Base-by-base conservation (phyloP, 2,329 filamentous ascomycete genomes). In the Cryphonectria radicalis region DNA sequence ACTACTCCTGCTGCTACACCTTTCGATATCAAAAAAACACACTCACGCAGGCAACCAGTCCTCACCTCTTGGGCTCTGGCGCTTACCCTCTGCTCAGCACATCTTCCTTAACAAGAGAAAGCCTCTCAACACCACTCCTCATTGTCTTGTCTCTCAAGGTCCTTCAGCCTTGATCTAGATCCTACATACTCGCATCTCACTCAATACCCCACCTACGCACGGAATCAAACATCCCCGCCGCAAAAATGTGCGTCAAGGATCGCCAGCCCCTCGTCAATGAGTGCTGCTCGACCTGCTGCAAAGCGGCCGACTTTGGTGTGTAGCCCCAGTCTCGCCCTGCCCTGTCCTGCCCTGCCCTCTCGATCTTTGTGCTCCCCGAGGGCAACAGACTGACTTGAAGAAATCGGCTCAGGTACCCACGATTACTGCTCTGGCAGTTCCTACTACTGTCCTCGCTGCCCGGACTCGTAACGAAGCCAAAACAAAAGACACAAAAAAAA, bases 251-350 rank as follows among this genome's bases (percentile, higher is more conserved):
- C 76, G 76, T 81, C 79, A 80, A 81, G 75, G 82, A 83, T 69
- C 77, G 79, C 74, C 78, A 82, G 73, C 81, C 81, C 70, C 83
- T 85, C 70, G 82, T 86, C 79, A 81, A 84, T 79, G 76, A 81
- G 74, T 87, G 85, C 83, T 87, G 85, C 80, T 81, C 82, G 37
- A 85, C 82, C 75, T 87, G 85, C 79, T 87, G 85, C 80, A 84
- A 83, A 75, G 83, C 83, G 46, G 81, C 83, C 68, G 84, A 86
- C 76, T 84, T 83, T 69, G 84, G 84, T 73, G 53, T 32, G 71
- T 66, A 32, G 37, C 43, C 43, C 3, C 25, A 25, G 8, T 50
- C 46, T n/a, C 22, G 17, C 17, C 46, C 46, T 50, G 46, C 46
- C 19, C 19, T 46, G 43, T 17, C 14, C 6, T 14, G 4, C 4